Evolutionary conservation across 306 rosid genomes (phyloP).

Genomic region (Prosopis cineraria): DNA sequence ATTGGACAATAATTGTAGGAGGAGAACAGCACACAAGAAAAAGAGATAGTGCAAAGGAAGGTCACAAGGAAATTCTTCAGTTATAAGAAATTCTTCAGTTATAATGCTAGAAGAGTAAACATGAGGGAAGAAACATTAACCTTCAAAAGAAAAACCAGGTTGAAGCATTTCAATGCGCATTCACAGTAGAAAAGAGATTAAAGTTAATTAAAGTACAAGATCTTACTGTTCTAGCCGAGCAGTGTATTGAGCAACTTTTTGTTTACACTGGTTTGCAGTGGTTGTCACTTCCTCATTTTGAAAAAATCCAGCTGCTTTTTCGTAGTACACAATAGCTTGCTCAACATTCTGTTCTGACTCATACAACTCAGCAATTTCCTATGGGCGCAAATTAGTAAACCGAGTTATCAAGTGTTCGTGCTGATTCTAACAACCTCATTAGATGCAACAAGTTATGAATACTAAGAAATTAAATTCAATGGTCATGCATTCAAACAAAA

Average conservation of each 20-base stretch:
- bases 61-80: constrained; percentile 7
- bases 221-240: constrained; percentile 93
- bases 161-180: constrained; percentile 6
- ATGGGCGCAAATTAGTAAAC: constrained; percentile 26
- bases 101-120: constrained; percentile 23
- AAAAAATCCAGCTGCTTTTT: constrained; percentile 88
- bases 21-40: constrained; percentile 4
- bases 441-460: background rate
- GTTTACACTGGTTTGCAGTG: constrained; percentile 94
- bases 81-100: background rate
- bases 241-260: constrained; percentile 90
- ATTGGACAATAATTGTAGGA: constrained; percentile 3
- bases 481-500: background rate
- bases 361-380: constrained; percentile 94
- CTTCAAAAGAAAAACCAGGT: constrained; percentile 1
- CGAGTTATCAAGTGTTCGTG: constrained; percentile 31
- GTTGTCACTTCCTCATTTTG: constrained; percentile 88
- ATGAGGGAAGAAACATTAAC: background rate
- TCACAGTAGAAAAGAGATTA: constrained; percentile 17
- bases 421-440: background rate
- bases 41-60: background rate
- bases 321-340: constrained; percentile 74
- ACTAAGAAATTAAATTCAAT: constrained; percentile 18
- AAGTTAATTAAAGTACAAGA: constrained; percentile 22
- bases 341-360: constrained; percentile 89